Evolutionary conservation across 805 yeast genomes (phyloP), one percentile per base, ranked within the genome.

Genomic region (Ogataea neopini): DNA sequence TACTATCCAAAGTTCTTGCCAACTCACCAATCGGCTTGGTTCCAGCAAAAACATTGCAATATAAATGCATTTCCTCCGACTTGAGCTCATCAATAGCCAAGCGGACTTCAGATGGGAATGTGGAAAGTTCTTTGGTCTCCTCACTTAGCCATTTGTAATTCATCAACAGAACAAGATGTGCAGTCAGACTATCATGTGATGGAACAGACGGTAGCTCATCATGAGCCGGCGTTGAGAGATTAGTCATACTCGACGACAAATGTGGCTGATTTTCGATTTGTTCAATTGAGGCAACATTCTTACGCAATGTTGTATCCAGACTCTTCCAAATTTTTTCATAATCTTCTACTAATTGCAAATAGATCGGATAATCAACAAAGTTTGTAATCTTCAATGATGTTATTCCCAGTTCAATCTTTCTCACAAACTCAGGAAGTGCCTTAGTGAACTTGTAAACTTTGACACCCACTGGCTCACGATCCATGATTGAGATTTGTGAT

Each of bases 21-120:
- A 90, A 58, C 58, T 84, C 85, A 0, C 94, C 92, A 58, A 89
- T 73, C 19, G 53, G 81, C 73, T 39, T 82, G 73, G 46, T 70
- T 65, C 35, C 50, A 1, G 81, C 61, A 13, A 83, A 64, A n/a
- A 56, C 57, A n/a, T 61, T 62, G 10, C 81, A 73, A 62, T 81
- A 84, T 1, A 51, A 47, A n/a, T 57, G 56, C 44, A 69, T 47
- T 63, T 77, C 69, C 53, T 66, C 44, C 58, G 69, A 18, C 40
- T 53, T 47, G 52, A 40, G 22, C 42, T 66, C 65, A 38, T 70
- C 66, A 29, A 68, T 68, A 32, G 60, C 53, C 23, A 56, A 52
- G 35, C 52, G 63, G 35, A 55, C 57, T 26, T 42, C 51, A 13
- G 49, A 37, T 15, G 60, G 63, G 22, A 56, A 44, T 45, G 56